Evolutionary conservation across 208 protist genomes (phyloP), one percentile per base, ranked within the genome.

Genomic region (Angomonas deanei): DNA sequence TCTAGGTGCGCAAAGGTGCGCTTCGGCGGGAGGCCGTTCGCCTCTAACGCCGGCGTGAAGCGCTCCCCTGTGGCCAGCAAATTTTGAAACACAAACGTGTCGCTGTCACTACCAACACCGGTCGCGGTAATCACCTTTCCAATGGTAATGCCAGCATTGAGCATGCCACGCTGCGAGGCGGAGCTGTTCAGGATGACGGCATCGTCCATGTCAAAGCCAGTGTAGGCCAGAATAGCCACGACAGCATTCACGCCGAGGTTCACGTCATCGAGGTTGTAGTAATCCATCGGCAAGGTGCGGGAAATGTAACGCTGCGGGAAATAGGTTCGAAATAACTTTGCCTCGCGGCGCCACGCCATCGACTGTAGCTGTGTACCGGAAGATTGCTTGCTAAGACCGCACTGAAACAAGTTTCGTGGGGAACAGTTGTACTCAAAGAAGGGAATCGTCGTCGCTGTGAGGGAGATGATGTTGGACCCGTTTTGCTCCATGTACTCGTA

Each of bases 401-500:
- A 99, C 87, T 99, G 98, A 82, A 99, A 99, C 76, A 99, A 98
- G 78, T 99, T 99, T 56, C 99, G 82, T 33, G 99, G 99, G n/a
- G 88, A 98, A 86, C 99, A 99, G 82, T 99, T 99, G 82, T 98
- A 96, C 79, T 99, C 97, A 50, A 97, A 99, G 77, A 99, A 99
- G 42, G 99, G 99, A 28, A 99, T 99, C 0, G 99, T 86, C 52
- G 84, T 89, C 10, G 98, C 98, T 48, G 99, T 92, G 34, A 99
- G 63, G 21, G 87, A 97, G 55, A 99, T 86, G 70, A 99, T 95
- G 70, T 96, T 91, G 64, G 79, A 94, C 23, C 97, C 94, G 66
- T 83, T 84, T 59, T 99, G 70, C 77, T 99, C 98, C 66, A 93
- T 91, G 86, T 98, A 98, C 50, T 88, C 88, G 50, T 91, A 97